Evolutionary conservation across 176 grass and related monocot species (phyloP).

Genomic region (Tillandsia leiboldiana): DNA sequence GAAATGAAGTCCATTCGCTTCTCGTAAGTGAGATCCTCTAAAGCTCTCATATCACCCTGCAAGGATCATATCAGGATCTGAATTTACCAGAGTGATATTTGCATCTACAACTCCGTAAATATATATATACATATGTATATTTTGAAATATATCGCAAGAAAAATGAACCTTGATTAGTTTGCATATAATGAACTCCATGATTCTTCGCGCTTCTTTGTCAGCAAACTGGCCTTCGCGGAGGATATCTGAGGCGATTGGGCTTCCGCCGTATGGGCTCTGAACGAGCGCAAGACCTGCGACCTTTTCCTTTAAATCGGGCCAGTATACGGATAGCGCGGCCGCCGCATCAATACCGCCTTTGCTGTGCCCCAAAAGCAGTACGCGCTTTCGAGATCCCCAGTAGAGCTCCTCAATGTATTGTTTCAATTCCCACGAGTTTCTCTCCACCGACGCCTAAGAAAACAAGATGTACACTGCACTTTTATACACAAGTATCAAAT

Average conservation of each 20-base stretch:
- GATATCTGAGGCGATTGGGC: constrained; percentile 67
- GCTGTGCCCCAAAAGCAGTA: constrained; percentile 82
- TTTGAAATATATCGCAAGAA: background rate
- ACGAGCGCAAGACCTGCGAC: constrained; percentile 68
- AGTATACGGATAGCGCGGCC: constrained; percentile 68
- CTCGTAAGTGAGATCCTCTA: constrained; percentile 85
- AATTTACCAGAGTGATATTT: too few species aligned
- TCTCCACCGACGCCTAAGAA: constrained; percentile 70
- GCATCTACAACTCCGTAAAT: too few species aligned
- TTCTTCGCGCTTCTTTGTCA: constrained; percentile 52
- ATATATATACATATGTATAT: too few species aligned
- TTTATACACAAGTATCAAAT: background rate
- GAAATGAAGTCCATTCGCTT: constrained; percentile 79
- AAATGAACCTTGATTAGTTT: constrained; percentile 65
- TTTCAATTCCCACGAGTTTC: constrained; percentile 74
- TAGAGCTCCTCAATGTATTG: constrained; percentile 80
- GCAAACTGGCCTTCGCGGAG: constrained; percentile 78
- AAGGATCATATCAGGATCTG: background rate
- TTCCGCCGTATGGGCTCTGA: constrained; percentile 87
- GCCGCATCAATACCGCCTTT: constrained; percentile 88
- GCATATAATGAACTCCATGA: constrained; percentile 82
- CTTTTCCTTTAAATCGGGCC: constrained; percentile 72
- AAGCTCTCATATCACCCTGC: constrained; percentile 86
- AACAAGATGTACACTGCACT: constrained; percentile 6
- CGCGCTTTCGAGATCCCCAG: constrained; percentile 74